These are phyloP conservation scores for Pueraria montana DNA, from an alignment of 306 rosid species.

Conservation along the genomic window DNA sequence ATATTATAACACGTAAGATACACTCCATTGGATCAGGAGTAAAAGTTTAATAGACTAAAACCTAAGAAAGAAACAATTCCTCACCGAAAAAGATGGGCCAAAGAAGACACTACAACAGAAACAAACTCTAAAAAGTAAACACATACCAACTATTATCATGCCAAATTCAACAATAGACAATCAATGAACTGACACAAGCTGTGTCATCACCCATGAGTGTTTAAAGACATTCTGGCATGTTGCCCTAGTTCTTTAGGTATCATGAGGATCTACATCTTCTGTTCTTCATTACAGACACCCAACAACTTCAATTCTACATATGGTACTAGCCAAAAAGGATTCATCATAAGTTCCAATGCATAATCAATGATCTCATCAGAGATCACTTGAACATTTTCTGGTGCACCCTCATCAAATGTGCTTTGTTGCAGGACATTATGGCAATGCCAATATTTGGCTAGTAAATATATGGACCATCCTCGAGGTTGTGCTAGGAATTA, in stretches of 20 bases:
- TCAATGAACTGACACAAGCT: too few relatives aligned
- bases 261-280: too few relatives aligned
- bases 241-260: too few relatives aligned
- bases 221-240: too few relatives aligned
- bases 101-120: constrained; percentile 18
- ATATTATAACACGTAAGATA: constrained; percentile 58
- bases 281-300: not conserved
- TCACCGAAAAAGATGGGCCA: not conserved
- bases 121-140: constrained; percentile 20
- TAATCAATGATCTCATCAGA: not conserved
- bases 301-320: not conserved
- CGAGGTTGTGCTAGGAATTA: constrained; percentile 45
- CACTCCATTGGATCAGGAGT: constrained; percentile 36
- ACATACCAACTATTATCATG: not conserved
- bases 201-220: too few relatives aligned
- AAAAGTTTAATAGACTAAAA: constrained; percentile 5
- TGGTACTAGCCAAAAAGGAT: not conserved
- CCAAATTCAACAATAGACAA: too few relatives aligned
- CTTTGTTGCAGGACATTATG: constrained; percentile 49
- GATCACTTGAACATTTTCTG: constrained; percentile 22
- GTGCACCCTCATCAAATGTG: constrained; percentile 13
- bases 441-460: constrained; percentile 52
- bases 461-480: constrained; percentile 31
- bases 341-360: constrained; percentile 11
- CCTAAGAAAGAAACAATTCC: not conserved